Evolutionary conservation across 192 early-diverging fungal genomes (phyloP).

Genomic region (Linnemannia zychae): DNA sequence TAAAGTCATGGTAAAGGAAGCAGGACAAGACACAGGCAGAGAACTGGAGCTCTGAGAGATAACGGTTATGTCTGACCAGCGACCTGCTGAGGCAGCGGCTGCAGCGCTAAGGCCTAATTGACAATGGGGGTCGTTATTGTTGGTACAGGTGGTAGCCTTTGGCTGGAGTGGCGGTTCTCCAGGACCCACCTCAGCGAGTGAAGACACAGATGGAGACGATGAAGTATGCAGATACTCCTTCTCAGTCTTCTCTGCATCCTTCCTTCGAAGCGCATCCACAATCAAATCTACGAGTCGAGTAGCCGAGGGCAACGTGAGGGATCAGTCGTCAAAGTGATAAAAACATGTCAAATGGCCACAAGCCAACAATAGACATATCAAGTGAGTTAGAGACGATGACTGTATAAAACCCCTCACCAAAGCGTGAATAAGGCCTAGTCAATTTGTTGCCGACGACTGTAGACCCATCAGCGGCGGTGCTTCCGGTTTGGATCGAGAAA

Average conservation of each 20-base stretch:
- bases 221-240: neutral
- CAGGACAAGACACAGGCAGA: neutral
- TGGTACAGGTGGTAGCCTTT: neutral
- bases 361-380: neutral
- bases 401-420: conserved; percentile 1
- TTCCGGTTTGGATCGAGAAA: neutral
- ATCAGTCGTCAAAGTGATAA: too few relatives aligned
- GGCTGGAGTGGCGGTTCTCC: neutral
- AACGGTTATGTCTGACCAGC: neutral
- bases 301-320: neutral
- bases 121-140: neutral
- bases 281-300: too few relatives aligned
- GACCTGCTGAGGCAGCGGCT: neutral
- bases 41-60: neutral
- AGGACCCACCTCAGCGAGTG: neutral
- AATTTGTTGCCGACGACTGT: neutral
- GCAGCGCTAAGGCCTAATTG: too few relatives aligned
- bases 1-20: too few relatives aligned
- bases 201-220: neutral
- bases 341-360: neutral
- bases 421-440: neutral
- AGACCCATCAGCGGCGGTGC: neutral
- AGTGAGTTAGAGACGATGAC: too few relatives aligned
- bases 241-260: neutral
- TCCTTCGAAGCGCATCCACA: conserved; percentile 11